phyloP scores from a whole-genome alignment of 768 basidiomycete genomes.

The Termitomyces sp. region DNA sequence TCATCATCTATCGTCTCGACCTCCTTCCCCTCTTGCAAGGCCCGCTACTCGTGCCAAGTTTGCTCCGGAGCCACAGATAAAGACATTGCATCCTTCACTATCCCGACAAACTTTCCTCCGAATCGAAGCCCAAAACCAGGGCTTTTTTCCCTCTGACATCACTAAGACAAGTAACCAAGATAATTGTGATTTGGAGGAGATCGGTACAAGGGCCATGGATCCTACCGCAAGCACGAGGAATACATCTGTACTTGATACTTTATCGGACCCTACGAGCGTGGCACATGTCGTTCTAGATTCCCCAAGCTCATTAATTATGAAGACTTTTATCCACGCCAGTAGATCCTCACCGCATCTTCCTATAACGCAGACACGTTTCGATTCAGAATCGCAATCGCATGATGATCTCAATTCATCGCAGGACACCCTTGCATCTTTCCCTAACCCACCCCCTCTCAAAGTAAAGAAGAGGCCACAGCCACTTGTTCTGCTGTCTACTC shows the following conservation, averaged over 20 bases:
- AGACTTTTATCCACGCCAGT: constrained; percentile 15
- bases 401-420: constrained; percentile 1
- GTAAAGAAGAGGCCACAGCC: constrained; percentile 33
- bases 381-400: constrained; percentile 10
- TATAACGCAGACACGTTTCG: constrained; percentile 3
- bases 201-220: neutral
- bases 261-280: constrained; percentile 8
- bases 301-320: constrained; percentile 14
- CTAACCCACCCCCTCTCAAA: constrained; percentile 31
- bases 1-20: constrained; percentile 14
- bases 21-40: constrained; percentile 6
- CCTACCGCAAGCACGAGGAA: neutral
- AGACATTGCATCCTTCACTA: constrained; percentile 2
- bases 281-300: constrained; percentile 16
- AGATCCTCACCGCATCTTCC: constrained; percentile 23
- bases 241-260: neutral
- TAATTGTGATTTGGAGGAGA: neutral
- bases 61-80: constrained; percentile 9
- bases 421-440: constrained; percentile 29
- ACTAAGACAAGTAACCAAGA: neutral
- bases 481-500: constrained; percentile 28
- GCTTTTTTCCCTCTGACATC: neutral
- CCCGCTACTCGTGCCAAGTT: constrained; percentile 19
- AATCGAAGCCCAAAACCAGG: neutral
- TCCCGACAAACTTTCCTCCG: neutral